Evolutionary conservation across 2,329 filamentous ascomycete species (phyloP).

Genomic region (Aplosporella prunicola): DNA sequence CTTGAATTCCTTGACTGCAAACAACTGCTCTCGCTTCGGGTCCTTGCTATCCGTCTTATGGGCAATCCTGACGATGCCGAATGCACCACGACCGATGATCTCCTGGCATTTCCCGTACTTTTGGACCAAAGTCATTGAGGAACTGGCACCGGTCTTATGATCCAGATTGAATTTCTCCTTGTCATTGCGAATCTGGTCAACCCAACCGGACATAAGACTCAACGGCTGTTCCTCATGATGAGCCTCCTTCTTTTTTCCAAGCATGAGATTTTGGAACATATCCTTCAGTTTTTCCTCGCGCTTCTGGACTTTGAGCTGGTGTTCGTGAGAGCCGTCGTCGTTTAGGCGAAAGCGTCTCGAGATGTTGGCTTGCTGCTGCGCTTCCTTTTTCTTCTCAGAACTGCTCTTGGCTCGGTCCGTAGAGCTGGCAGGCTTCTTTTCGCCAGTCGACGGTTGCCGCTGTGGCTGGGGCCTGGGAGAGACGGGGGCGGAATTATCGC

Average conservation of each 20-base stretch:
- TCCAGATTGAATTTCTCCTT: slow-evolving; percentile 67
- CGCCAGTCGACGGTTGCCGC: slow-evolving; percentile 22
- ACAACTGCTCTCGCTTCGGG: slow-evolving; percentile 71
- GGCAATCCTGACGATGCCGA: slow-evolving; percentile 93
- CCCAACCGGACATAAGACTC: slow-evolving; percentile 91
- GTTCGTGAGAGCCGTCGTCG: slow-evolving; percentile 66
- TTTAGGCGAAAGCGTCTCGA: slow-evolving; percentile 46
- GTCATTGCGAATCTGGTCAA: slow-evolving; percentile 83
- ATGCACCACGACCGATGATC: slow-evolving; percentile 88
- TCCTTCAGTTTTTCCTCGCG: slow-evolving; percentile 91
- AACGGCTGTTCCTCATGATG: slow-evolving; percentile 65
- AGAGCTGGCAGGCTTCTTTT: slow-evolving; percentile 11
- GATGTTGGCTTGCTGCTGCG: slow-evolving; percentile 17
- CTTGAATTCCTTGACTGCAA: slow-evolving; percentile 96
- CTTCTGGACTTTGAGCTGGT: slow-evolving; percentile 79
- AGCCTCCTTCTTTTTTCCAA: slow-evolving; percentile 70
- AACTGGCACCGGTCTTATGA: slow-evolving; percentile 65
- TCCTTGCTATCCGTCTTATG: slow-evolving; percentile 86
- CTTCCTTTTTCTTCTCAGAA: slow-evolving; percentile 21
- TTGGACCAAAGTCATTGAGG: slow-evolving; percentile 73
- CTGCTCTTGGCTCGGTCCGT: slow-evolving; percentile 10
- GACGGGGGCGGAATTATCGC: slow-evolving; percentile 16
- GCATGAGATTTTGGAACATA: slow-evolving; percentile 76
- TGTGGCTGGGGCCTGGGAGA: slow-evolving; percentile 20
- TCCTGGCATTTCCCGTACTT: slow-evolving; percentile 99